Evolutionary conservation across 192 early-diverging fungal genomes (phyloP), one percentile per base, ranked within the genome.

Genomic region (Backusella sp.): DNA sequence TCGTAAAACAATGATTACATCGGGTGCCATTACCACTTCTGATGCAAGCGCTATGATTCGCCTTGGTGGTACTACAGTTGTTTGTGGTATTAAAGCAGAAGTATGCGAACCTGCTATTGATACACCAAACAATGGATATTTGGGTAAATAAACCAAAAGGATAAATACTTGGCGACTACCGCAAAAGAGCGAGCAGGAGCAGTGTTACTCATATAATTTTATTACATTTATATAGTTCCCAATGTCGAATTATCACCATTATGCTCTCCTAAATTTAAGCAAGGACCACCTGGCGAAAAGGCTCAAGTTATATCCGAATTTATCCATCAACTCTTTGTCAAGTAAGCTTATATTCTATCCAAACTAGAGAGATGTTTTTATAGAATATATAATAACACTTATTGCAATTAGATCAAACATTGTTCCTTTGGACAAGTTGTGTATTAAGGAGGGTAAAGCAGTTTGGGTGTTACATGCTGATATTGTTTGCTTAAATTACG

Each of bases 71-170:
- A 97, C 96, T 1, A 96, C 92, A 12, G 93, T 96, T 17, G 86
- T 97, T 6, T 98, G 96, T 75, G 97, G 96, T 21, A 91, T 99
- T 69, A 99, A 99, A 80, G 96, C 94, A 23, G 95, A 98, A 83
- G 94, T 97, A 3, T 86, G 94, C 32, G 91, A 93, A 75, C 96
- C 97, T 32, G 83, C 85, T 28, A 80, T 95, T 30, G 86, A 85
- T 46, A 36, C 37, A 1, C 95, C 96, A 21, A 81, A 87, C 53
- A 77, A 88, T 44, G 96, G 97, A 14, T 98, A 90, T 73, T 84
- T 99, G 21, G 91, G 92, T 94, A 77, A 68, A 28, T 62, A 5
- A 6, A 6, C 11, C 26, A 46, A 34, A 28, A 52, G 12, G 56
- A 65, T 73, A 6, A 37, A 70, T 52, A n/a, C 17, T 32, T 34